Base-by-base conservation (phyloP, 2,329 filamentous ascomycete species). In the Aureobasidium pullulans region DNA sequence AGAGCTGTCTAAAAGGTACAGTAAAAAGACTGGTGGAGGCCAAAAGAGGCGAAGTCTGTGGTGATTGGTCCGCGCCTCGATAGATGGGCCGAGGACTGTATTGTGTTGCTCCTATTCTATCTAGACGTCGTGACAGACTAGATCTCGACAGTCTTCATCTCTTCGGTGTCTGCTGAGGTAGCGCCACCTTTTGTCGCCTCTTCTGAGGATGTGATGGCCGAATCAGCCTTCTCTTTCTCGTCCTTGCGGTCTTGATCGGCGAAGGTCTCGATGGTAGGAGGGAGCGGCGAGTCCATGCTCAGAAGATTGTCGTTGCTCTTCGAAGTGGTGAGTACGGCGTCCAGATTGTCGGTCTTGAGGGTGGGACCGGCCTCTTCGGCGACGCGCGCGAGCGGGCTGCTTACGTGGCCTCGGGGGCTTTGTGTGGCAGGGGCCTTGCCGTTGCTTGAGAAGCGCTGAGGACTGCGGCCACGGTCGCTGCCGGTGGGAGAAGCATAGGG, bases 331-430 rank as follows among this genome's bases (percentile, higher is more conserved):
- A 53, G 44, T 29, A 29, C 34, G 44, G 57, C 19, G 37, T 59
- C 43, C 11, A 53, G 44, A 19, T 60, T 57, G 32, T 56, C 40
- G 36, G 40, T 54, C 15, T 49, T 31, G 36, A 50, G 42, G 6
- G 62, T 59, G 28, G 75, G 70, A 9, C 11, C 48, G 11, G 71
- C 67, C 59, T 93, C 89, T 73, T 93, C 89, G 0, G 86, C 83
- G 13, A 93, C 89, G 63, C 86, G 80, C 52, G 87, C 86, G 60
- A 93, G 76, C 15, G 88, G 88, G 65, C 86, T 89, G 13, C 85
- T 81, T 67, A 90, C 86, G 64, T 84, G 82, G 62, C 81, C 84
- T 11, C 82, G 80, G 1, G 86, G 82, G 61, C 84, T 88, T 19
- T 87, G 85, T 65, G 84, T 88, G 9, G 77, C 63, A 81, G 77